Evolutionary conservation across 2,329 filamentous ascomycete genomes (phyloP), one percentile per base, ranked within the genome.

Genomic region (Trichoderma pleuroti): DNA sequence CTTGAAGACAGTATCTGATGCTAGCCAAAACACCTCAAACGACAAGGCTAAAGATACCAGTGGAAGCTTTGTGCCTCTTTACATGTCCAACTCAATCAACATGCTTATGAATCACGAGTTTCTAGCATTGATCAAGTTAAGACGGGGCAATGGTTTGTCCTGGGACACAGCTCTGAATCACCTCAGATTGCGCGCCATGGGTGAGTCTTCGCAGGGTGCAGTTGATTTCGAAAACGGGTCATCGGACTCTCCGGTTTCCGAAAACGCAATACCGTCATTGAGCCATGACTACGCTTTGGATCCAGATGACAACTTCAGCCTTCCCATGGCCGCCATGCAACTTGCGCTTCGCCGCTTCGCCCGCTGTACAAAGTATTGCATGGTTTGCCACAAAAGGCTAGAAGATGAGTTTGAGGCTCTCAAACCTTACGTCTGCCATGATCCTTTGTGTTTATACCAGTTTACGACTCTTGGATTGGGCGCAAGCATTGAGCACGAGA

Each of bases 401-500:
- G 80, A 87, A 1, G 85, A 85, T 2, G 86, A 88, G 0, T 90
- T 95, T 46, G 88, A 91, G 75, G 88, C 91, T 2, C 83, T 94
- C 72, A 93, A 92, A 74, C 92, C 92, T 3, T 93, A 92, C 72
- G 93, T 97, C 57, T 98, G 94, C 80, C 87, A 88, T 26, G 86
- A 88, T 14, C 84, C 86, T 1, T 84, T 98, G 4, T 98, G 94
- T 76, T 83, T 97, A 5, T 97, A 92, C 76, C 94, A 98, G 77
- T 97, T 96, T 81, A 92, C 97, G 85, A 86, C 88, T 18, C 84
- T 97, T n/a, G 93, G 93, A 0, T 91, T 97, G 76, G 94, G 94
- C 0, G 92, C 93, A 2, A 93, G 89, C 75, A 89, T 97, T 70
- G 94, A 98, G 78, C 90, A 94, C 77, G 93, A 97, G 76, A 92